Base-by-base conservation (phyloP, 2,329 filamentous ascomycete species). In the Xylaria sp. region DNA sequence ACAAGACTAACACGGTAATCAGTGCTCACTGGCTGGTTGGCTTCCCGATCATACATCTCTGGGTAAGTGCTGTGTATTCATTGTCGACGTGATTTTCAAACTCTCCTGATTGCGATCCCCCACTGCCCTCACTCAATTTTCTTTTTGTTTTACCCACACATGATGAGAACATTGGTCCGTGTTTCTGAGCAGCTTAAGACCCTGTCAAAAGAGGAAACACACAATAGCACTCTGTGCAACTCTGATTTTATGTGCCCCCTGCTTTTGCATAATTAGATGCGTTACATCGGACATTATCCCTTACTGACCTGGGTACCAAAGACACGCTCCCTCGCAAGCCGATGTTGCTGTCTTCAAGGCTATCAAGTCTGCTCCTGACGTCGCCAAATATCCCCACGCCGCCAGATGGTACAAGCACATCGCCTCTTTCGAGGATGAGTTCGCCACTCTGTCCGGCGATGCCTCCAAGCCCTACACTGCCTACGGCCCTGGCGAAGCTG, bases 351-450 rank as follows among this genome's bases (percentile, higher is more conserved):
- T 88, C 83, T 98, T 91, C 91, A 96, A 98, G 88, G 91, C 91
- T 75, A 80, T 97, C 78, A 89, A 85, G 54, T 81, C 84, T 72
- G 81, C 87, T 64, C 95, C 95, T 73, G 88, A 90, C 72, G 87
- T 90, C 75, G 84, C 85, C 79, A 96, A 96, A 85, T 97, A 91
- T 89, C 93, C 94, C 76, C 86, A 97, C 84, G 93, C 91, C 76
- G 92, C 92, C 77, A 91, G 95, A 81, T 99, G 95, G 95, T 97
- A 97, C 89, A 97, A 96, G 88, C 94, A 99, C 88, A 92, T 97
- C 78, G 88, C 91, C 79, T 91, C 91, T 73, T 97, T 92, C 84
- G 89, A 96, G 86, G 86, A 90, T 72, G 94, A 98, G 81, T 98
- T 98, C 84, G 85, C 90, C 75, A 91, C 89, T 69, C 91, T 99